Base-by-base conservation (phyloP, 2,329 filamentous ascomycete genomes). In the Stenocarpella maydis region DNA sequence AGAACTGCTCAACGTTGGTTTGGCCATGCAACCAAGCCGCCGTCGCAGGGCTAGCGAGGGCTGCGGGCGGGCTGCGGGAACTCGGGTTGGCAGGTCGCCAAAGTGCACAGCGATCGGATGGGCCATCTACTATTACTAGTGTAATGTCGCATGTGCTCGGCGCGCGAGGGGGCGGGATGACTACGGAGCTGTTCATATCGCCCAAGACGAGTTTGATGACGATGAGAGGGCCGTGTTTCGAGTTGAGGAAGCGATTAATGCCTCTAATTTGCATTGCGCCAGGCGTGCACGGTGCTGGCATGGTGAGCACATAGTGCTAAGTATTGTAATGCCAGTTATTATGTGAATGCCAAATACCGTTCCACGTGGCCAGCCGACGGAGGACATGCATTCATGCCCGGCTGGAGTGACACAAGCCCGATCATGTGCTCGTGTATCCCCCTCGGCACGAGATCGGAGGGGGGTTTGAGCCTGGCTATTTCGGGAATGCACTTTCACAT, bases 381-480 rank as follows among this genome's bases (percentile, higher is more conserved):
- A 7, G 54, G 54, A 34, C 54, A 37, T n/a, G 26, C 28, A 55
- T 24, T 19, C 34, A 28, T 58, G n/a, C 52, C n/a, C 8, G 12
- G 15, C 54, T 43, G 54, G 28, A 26, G 53, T n/a, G 53, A 17
- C 17, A 26, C 34, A 28, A 31, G 3, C 58, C 41, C 41, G 41
- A 47, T 61, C 58, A 61, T 61, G 58, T 61, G 58, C 21, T n/a
- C n/a, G n/a, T n/a, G n/a, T n/a, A n/a, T n/a, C n/a, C n/a, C 58
- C 34, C 17, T 61, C 58, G 58, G 58, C 58, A 53, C 53, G 52
- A 47, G 28, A 50, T 41, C 61, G 52, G 50, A 67, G 41, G 49
- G 58, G 52, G 43, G 34, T 7, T 7, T 7, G 34, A 10, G 52
- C n/a, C 9, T 37, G 37, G 15, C 28, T 54, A 19, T 37, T 17